phyloP scores from a whole-genome alignment of 2,329 filamentous ascomycete species.

The Colletotrichum shisoi region DNA sequence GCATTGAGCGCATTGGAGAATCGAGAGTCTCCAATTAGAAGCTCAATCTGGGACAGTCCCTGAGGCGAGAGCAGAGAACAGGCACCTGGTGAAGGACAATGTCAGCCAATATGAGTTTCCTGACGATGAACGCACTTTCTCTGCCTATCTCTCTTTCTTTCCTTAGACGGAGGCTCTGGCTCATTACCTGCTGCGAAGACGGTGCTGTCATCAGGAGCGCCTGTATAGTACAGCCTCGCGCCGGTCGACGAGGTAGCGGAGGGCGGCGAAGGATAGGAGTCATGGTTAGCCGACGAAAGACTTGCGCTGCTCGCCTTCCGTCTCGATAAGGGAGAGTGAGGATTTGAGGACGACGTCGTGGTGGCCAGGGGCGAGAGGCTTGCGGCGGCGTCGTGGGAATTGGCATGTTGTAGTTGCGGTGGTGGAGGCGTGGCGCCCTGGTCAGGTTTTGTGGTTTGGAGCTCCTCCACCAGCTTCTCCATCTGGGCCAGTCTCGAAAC shows the following conservation, averaged over 20 bases:
- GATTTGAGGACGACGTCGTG: slow-evolving; percentile 43
- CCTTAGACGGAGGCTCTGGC: neutral
- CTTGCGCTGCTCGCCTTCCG: slow-evolving; percentile 31
- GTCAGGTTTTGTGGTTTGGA: slow-evolving; percentile 29
- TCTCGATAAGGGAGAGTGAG: slow-evolving; percentile 25
- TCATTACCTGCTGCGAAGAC: slow-evolving; percentile 28
- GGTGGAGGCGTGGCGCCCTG: slow-evolving; percentile 15
- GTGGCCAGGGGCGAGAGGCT: slow-evolving; percentile 9
- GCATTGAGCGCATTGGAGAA: slow-evolving; percentile 17
- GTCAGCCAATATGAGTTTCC: slow-evolving; percentile 6
- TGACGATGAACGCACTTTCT: no score
- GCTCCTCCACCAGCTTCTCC: slow-evolving; percentile 37
- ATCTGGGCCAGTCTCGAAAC: slow-evolving; percentile 36
- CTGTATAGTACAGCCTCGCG: slow-evolving; percentile 28
- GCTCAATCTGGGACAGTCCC: slow-evolving; percentile 27
- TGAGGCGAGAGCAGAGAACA: slow-evolving; percentile 31
- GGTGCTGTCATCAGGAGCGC: slow-evolving; percentile 16
- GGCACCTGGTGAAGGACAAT: slow-evolving; percentile 7
- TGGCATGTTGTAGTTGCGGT: slow-evolving; percentile 10
- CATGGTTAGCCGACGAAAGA: slow-evolving; percentile 26
- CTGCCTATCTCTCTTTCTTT: no score
- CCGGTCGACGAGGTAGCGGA: slow-evolving; percentile 31
- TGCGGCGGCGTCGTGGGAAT: slow-evolving; percentile 1
- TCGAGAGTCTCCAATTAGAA: slow-evolving; percentile 31
- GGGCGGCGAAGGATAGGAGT: slow-evolving; percentile 28